A percentile compares a stretch with the other conserved stretches of the same genome.
Evolutionary conservation across 2,329 filamentous ascomycete genomes (phyloP).

Genomic region (Neodidymelliopsis sp.): DNA sequence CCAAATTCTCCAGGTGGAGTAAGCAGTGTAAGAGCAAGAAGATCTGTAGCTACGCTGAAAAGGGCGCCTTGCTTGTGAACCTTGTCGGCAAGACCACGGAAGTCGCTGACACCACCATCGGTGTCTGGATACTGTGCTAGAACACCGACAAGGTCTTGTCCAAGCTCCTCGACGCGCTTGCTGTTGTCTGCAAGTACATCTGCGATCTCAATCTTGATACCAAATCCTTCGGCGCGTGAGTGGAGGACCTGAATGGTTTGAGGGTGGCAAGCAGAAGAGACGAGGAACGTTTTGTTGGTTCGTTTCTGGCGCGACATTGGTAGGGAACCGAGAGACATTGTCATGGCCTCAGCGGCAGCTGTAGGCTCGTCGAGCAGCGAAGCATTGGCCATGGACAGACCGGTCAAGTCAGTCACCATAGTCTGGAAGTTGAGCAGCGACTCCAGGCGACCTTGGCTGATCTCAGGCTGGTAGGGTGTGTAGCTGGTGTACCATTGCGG

Average conservation of each 20-base stretch:
- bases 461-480: slow-evolving; percentile 96
- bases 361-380: slow-evolving; percentile 91
- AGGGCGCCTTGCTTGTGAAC: slow-evolving; percentile 81
- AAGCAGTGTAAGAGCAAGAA: slow-evolving; percentile 84
- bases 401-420: slow-evolving; percentile 86
- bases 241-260: slow-evolving; percentile 85
- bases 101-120: slow-evolving; percentile 79
- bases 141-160: slow-evolving; percentile 84
- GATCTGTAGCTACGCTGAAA: slow-evolving; percentile 87
- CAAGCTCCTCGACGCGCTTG: slow-evolving; percentile 74
- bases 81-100: slow-evolving; percentile 73
- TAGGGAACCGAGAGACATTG: slow-evolving; percentile 81
- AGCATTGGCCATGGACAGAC: slow-evolving; percentile 86
- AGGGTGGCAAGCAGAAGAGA: slow-evolving; percentile 82
- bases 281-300: slow-evolving; percentile 79
- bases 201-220: slow-evolving; percentile 76
- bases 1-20: slow-evolving; percentile 94
- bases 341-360: slow-evolving; percentile 95
- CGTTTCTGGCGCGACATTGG: slow-evolving; percentile 75
- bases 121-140: slow-evolving; percentile 96
- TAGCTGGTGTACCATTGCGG: slow-evolving; percentile 98
- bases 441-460: slow-evolving; percentile 92
- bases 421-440: slow-evolving; percentile 96
- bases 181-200: slow-evolving; percentile 73
- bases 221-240: slow-evolving; percentile 90